Percentiles rank a stretch among this genome's conserved stretches.
phyloP scores from a whole-genome alignment of 1,284 basidiomycete genomes.

The Pseudozyma pruni region DNA sequence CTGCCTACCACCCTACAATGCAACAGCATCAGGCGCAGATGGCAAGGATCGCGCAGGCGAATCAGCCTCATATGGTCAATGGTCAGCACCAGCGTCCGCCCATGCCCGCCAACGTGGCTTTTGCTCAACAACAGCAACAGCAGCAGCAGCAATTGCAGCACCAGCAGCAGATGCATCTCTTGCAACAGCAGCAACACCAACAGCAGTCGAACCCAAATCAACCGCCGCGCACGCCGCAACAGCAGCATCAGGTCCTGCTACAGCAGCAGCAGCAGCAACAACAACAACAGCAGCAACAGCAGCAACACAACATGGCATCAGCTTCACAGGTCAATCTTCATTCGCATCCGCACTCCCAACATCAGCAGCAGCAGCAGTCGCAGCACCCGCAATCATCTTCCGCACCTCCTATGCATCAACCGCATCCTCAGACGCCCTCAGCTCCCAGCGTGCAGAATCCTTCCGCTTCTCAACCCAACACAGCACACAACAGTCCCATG shows the following conservation, averaged over 20 bases:
- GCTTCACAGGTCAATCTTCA: conserved; percentile 30
- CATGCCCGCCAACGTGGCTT: conserved; percentile 19
- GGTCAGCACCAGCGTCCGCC: conserved; percentile 36
- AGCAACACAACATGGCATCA: conserved; percentile 16
- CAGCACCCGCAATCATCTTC: conserved; percentile 13
- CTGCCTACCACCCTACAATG: conserved; percentile 47
- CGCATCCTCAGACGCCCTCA: conserved; percentile 14
- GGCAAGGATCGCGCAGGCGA: conserved; percentile 33
- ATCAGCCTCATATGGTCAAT: conserved; percentile 32
- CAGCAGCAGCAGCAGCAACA: conserved; percentile 24
- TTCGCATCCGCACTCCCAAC: conserved; percentile 33
- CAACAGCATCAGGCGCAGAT: conserved; percentile 49
- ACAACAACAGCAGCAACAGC: conserved; percentile 21
- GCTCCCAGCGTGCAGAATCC: conserved; percentile 5
- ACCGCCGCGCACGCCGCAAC: background rate
- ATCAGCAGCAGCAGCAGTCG: conserved; percentile 17
- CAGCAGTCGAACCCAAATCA: background rate
- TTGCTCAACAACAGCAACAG: conserved; percentile 30
- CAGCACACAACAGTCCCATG: conserved; percentile 37
- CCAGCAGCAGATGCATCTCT: background rate
- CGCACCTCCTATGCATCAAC: conserved; percentile 11
- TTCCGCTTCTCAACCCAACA: conserved; percentile 28
- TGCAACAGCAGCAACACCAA: conserved; percentile 24
- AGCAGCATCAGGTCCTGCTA: conserved; percentile 2
- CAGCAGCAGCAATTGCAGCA: conserved; percentile 21